A percentile compares a stretch with the other conserved stretches of the same genome.
Evolutionary conservation across 805 yeast species (phyloP).

Genomic region (Saccharomycopsis fodiens): DNA sequence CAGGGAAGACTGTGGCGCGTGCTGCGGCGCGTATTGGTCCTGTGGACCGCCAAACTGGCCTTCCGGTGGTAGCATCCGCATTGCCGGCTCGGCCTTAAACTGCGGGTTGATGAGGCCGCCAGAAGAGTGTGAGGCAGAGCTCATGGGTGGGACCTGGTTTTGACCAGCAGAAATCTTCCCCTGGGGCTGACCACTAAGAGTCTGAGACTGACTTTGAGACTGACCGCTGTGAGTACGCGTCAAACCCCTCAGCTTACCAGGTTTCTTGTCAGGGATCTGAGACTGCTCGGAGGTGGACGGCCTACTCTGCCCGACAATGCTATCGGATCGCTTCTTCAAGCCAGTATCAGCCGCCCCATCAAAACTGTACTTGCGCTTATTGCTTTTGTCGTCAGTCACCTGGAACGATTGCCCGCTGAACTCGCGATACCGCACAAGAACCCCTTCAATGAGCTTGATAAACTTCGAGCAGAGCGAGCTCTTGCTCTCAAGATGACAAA

Average conservation of each 20-base stretch:
- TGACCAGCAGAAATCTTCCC: too few species aligned
- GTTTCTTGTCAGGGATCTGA: too few species aligned
- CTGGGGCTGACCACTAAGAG: too few species aligned
- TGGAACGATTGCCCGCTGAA: not conserved
- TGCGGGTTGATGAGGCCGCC: conserved; percentile 2
- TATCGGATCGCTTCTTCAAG: not conserved
- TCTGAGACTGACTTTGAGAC: too few species aligned
- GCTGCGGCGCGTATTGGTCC: too few species aligned
- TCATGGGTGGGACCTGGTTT: too few species aligned
- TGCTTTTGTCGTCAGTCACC: not conserved
- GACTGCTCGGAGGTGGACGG: too few species aligned
- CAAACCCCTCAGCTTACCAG: too few species aligned
- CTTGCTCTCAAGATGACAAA: not conserved
- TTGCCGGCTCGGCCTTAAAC: not conserved
- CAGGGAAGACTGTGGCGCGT: too few species aligned
- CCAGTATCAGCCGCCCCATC: not conserved
- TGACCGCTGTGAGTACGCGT: too few species aligned
- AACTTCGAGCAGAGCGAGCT: conserved; percentile 9
- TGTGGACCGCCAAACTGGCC: too few species aligned
- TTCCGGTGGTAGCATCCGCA: not conserved
- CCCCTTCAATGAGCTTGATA: conserved; percentile 14
- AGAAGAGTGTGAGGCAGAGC: too few species aligned
- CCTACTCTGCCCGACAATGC: not conserved
- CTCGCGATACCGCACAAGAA: conserved; percentile 1
- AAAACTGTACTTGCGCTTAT: conserved; percentile 7